Conservation (phyloP, 805 yeast genomes). For the Kodamaea nitidulidarum region DNA sequence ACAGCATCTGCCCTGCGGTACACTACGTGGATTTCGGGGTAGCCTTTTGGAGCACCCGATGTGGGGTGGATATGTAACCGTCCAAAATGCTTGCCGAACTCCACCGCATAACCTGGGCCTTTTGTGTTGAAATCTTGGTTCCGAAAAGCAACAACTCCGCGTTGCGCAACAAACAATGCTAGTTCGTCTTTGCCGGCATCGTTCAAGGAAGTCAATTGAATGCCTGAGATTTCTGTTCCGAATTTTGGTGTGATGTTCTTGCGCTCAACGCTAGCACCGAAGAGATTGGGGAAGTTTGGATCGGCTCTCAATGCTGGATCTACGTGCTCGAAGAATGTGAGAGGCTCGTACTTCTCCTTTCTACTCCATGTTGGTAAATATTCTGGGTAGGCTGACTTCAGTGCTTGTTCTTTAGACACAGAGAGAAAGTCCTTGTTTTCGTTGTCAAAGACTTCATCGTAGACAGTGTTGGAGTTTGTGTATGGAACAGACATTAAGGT, state of each 20-base stretch:
- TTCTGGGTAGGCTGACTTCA: slow-evolving; percentile 9
- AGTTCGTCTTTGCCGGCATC: slow-evolving; percentile 17
- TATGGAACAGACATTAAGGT: slow-evolving; percentile 9
- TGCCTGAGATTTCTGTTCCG: slow-evolving; percentile 14
- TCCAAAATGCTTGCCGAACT: slow-evolving; percentile 34
- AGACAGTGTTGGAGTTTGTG: slow-evolving; percentile 21
- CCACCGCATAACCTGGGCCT: slow-evolving; percentile 30
- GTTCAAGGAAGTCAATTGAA: slow-evolving; percentile 16
- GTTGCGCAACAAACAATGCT: slow-evolving; percentile 17
- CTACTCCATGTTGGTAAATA: slow-evolving; percentile 18
- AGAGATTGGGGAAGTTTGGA: slow-evolving; percentile 14
- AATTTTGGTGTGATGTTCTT: slow-evolving; percentile 17
- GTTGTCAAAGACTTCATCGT: slow-evolving; percentile 17
- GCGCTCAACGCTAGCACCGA: slow-evolving; percentile 6
- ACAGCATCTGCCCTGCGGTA: slow-evolving; percentile 18
- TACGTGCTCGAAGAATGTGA: slow-evolving; percentile 13
- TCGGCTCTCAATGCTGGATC: slow-evolving; percentile 18
- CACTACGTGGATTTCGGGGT: slow-evolving; percentile 28
- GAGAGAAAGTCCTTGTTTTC: slow-evolving; percentile 17
- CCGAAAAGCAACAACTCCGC: slow-evolving; percentile 19
- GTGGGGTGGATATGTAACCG: slow-evolving; percentile 30
- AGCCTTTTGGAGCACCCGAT: slow-evolving; percentile 31
- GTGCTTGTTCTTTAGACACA: slow-evolving; percentile 11
- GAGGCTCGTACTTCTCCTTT: slow-evolving; percentile 14
- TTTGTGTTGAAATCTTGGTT: slow-evolving; percentile 16